phyloP scores from a whole-genome alignment of 352 stramenopile species.

The Blastocystis sp. region DNA sequence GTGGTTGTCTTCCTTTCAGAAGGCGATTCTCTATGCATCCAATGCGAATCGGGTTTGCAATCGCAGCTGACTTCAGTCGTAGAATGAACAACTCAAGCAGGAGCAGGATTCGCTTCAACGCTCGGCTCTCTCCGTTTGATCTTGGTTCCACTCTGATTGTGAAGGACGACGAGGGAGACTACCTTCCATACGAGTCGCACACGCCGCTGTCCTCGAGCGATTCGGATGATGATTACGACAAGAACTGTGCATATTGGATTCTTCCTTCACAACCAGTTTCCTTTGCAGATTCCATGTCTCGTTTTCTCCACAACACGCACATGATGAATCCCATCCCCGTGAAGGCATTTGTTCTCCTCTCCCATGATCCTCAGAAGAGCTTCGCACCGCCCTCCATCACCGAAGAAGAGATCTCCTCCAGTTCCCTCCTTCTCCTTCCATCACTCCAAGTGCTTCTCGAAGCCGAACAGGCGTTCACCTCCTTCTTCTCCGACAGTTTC shows the following conservation, averaged over 20 bases:
- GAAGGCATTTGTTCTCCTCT: not conserved
- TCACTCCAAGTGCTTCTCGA: constrained; percentile 46
- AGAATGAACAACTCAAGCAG: not conserved
- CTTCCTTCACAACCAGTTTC: not conserved
- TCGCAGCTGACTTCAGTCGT: not conserved
- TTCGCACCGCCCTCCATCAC: not conserved
- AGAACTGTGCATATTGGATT: not conserved
- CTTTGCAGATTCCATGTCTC: not conserved
- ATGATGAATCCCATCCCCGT: not conserved
- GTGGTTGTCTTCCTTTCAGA: constrained; percentile 2
- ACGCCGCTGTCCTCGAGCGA: not conserved
- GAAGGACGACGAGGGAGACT: not conserved
- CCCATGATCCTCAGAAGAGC: not conserved
- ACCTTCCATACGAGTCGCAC: not conserved
- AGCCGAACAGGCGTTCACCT: not conserved
- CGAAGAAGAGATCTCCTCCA: constrained; percentile 12
- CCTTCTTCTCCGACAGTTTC: not conserved
- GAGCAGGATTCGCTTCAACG: not conserved
- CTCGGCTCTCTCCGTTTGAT: not conserved
- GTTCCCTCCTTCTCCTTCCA: not conserved
- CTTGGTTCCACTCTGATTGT: not conserved
- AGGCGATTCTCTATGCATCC: not conserved
- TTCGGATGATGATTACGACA: not conserved
- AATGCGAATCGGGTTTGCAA: not conserved
- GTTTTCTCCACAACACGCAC: not conserved